A percentile compares a stretch with the other conserved stretches of the same genome.
Conservation (phyloP, 2,329 filamentous ascomycete species). For the Penicillium oxalicum region DNA sequence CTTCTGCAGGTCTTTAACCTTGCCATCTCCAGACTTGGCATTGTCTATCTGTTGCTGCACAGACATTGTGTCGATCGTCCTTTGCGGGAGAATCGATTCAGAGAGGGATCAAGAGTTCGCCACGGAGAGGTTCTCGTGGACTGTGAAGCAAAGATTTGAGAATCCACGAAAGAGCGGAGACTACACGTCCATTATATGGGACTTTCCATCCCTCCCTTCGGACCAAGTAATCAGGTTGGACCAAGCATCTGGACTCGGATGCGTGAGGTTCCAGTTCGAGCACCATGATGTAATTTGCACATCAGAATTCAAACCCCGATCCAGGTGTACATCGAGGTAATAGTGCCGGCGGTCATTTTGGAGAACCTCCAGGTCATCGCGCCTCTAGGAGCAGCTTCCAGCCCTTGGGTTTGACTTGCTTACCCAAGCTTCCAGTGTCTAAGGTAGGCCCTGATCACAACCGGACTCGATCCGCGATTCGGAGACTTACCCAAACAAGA, state of each 20-base stretch:
- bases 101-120: background rate
- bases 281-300: conserved; percentile 1
- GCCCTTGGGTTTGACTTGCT: background rate
- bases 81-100: background rate
- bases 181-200: too few relatives aligned
- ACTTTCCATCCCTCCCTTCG: too few relatives aligned
- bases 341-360: too few relatives aligned
- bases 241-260: too few relatives aligned
- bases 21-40: conserved; percentile 29
- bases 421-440: background rate
- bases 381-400: too few relatives aligned
- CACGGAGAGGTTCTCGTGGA: conserved; percentile 1
- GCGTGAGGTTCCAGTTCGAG: too few relatives aligned
- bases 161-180: too few relatives aligned
- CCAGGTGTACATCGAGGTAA: background rate
- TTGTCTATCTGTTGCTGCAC: conserved; percentile 1
- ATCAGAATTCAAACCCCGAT: background rate
- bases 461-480: too few relatives aligned
- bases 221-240: too few relatives aligned
- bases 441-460: too few relatives aligned
- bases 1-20: conserved; percentile 56
- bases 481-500: too few relatives aligned
- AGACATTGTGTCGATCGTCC: conserved; percentile 10
- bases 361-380: background rate
- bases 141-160: too few relatives aligned